Evolutionary conservation across 2,329 filamentous ascomycete genomes (phyloP).

Genomic region (Thermoascus crustaceus): DNA sequence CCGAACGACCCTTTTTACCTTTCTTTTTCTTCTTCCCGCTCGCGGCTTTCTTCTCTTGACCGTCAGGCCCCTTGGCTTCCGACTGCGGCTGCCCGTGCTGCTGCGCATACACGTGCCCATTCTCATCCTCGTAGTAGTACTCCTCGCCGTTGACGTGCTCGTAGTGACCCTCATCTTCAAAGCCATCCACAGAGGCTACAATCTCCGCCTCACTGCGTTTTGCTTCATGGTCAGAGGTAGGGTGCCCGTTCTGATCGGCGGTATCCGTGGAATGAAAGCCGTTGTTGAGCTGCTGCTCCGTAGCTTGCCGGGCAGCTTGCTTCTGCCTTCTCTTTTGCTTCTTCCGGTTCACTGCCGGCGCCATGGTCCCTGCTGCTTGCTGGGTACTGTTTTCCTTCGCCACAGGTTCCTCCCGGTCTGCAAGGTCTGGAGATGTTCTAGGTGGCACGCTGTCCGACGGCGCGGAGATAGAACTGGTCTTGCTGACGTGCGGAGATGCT

Average conservation of each 20-base stretch:
- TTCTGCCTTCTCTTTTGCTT: slow-evolving; percentile 92
- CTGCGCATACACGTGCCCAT: slow-evolving; percentile 33
- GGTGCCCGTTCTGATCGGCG: slow-evolving; percentile 28
- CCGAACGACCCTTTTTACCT: slow-evolving; percentile 27
- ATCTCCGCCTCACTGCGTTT: too few species aligned
- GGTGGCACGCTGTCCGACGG: slow-evolving; percentile 13
- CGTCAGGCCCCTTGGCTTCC: slow-evolving; percentile 15
- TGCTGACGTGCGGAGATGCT: slow-evolving; percentile 2
- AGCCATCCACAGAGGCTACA: too few species aligned
- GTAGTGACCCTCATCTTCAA: slow-evolving; percentile 30
- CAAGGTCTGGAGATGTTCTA: neutral
- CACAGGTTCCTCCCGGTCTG: slow-evolving; percentile 12
- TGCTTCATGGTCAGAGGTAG: slow-evolving; percentile 23
- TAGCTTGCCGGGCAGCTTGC: slow-evolving; percentile 62
- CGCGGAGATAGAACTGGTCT: slow-evolving; percentile 4
- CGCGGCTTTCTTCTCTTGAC: slow-evolving; percentile 16
- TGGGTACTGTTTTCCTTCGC: slow-evolving; percentile 8
- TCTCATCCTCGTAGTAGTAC: slow-evolving; percentile 50
- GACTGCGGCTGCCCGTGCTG: slow-evolving; percentile 16
- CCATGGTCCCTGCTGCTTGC: slow-evolving; percentile 15
- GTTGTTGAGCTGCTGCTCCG: slow-evolving; percentile 38
- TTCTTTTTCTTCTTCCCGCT: slow-evolving; percentile 36
- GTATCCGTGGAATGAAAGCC: slow-evolving; percentile 16
- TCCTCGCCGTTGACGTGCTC: slow-evolving; percentile 45
- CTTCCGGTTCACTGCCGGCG: slow-evolving; percentile 69